These are phyloP conservation scores for Exophiala spinifera DNA, from an alignment of 2,329 filamentous ascomycete species.

Conservation along the genomic window DNA sequence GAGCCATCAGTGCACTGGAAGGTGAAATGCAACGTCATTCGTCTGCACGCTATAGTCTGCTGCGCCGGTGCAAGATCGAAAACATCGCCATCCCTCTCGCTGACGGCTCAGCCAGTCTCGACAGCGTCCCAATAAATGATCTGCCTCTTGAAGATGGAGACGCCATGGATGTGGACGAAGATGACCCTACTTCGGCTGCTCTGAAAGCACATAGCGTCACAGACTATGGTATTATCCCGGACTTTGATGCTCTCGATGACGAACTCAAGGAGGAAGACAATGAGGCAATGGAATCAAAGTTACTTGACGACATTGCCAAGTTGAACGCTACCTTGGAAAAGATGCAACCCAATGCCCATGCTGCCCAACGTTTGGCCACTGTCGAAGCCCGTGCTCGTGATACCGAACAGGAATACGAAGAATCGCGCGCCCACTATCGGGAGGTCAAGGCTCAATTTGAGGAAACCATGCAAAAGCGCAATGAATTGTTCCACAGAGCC, in stretches of 20 bases:
- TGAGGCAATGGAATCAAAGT: slow-evolving; percentile 67
- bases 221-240: slow-evolving; percentile 86
- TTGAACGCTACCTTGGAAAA: slow-evolving; percentile 82
- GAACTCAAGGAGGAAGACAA: slow-evolving; percentile 76
- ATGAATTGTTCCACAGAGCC: slow-evolving; percentile 90
- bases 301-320: slow-evolving; percentile 73
- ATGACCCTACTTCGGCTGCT: slow-evolving; percentile 41
- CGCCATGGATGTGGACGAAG: slow-evolving; percentile 88
- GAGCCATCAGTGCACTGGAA: slow-evolving; percentile 75
- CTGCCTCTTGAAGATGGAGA: slow-evolving; percentile 73
- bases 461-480: slow-evolving; percentile 74
- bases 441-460: slow-evolving; percentile 80
- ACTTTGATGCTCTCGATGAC: slow-evolving; percentile 78
- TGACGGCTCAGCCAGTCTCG: slow-evolving; percentile 66
- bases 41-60: slow-evolving; percentile 75
- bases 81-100: slow-evolving; percentile 82
- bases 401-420: slow-evolving; percentile 86
- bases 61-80: slow-evolving; percentile 88
- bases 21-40: slow-evolving; percentile 82
- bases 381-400: slow-evolving; percentile 78
- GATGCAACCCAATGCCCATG: slow-evolving; percentile 94
- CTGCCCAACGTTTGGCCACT: slow-evolving; percentile 82
- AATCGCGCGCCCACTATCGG: slow-evolving; percentile 71
- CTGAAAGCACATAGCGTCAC: slow-evolving; percentile 59
- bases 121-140: slow-evolving; percentile 84